phyloP scores from a whole-genome alignment of 2,329 filamentous ascomycete genomes.

The Ophiognomonia clavigignenti-juglandacearum region DNA sequence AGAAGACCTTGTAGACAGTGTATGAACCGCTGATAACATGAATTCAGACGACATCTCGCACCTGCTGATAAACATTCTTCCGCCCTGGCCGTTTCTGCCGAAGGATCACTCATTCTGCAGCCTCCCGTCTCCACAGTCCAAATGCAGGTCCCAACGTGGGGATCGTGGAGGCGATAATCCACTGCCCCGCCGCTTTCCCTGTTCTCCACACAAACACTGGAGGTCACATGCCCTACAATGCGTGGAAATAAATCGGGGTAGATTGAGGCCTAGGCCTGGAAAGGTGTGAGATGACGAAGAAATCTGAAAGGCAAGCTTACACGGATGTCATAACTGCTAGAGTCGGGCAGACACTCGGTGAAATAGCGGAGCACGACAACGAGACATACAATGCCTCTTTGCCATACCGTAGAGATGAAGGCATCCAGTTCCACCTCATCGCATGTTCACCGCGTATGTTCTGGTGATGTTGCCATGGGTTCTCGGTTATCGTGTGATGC shows the following conservation, averaged over 20 bases:
- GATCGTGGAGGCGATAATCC: not conserved
- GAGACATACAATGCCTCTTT: not conserved
- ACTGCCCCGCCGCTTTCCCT: not conserved
- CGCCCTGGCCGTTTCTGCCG: too few species aligned
- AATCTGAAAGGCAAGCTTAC: not conserved
- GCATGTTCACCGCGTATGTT: not conserved
- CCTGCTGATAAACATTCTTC: too few species aligned
- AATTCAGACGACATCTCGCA: too few species aligned
- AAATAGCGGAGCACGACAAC: not conserved
- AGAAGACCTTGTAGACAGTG: too few species aligned
- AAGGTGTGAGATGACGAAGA: not conserved
- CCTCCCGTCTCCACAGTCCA: too few species aligned
- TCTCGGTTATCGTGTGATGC: too few species aligned
- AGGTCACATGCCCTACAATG: not conserved
- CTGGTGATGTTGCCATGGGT: not conserved
- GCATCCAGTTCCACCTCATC: not conserved
- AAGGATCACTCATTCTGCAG: too few species aligned
- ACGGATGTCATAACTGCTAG: not conserved
- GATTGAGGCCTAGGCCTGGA: not conserved
- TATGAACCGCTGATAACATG: too few species aligned
- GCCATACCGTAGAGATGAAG: not conserved
- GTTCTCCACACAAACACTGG: not conserved
- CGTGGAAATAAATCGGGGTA: not conserved
- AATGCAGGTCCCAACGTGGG: not conserved
- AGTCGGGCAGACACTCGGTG: not conserved